phyloP scores from a whole-genome alignment of 805 yeast genomes.

The Wickerhamiella allomyrinae region DNA sequence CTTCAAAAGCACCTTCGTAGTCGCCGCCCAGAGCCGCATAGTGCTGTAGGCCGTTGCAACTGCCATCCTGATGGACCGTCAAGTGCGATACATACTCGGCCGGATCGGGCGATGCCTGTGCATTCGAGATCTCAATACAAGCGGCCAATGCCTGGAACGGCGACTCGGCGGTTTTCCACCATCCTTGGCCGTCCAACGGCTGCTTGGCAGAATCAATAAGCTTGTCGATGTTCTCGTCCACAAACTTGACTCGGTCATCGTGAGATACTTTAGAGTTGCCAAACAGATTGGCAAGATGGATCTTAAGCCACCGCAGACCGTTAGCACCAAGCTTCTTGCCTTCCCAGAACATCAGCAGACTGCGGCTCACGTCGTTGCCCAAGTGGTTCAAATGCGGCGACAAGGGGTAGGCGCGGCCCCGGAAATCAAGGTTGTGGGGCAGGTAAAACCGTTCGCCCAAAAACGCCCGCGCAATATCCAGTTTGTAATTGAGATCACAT shows the following conservation, averaged over 20 bases:
- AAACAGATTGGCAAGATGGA: slow-evolving; percentile 45
- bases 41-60: slow-evolving; percentile 56
- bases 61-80: slow-evolving; percentile 55
- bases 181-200: slow-evolving; percentile 32
- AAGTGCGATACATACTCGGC: slow-evolving; percentile 34
- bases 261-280: slow-evolving; percentile 44
- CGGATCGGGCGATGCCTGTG: slow-evolving; percentile 36
- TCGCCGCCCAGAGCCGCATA: slow-evolving; percentile 64
- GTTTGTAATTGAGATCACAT: slow-evolving; percentile 84
- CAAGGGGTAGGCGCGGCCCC: slow-evolving; percentile 54
- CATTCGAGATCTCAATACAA: slow-evolving; percentile 39
- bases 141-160: slow-evolving; percentile 52
- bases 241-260: slow-evolving; percentile 36
- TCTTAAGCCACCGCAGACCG: slow-evolving; percentile 47
- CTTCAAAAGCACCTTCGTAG: slow-evolving; percentile 48
- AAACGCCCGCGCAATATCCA: slow-evolving; percentile 91
- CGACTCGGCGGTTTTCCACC: slow-evolving; percentile 47
- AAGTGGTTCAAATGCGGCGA: slow-evolving; percentile 50
- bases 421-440: slow-evolving; percentile 50
- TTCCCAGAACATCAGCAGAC: slow-evolving; percentile 46
- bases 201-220: slow-evolving; percentile 33
- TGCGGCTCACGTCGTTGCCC: slow-evolving; percentile 46
- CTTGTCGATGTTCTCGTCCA: slow-evolving; percentile 33
- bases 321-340: slow-evolving; percentile 37
- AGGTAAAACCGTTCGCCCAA: slow-evolving; percentile 46